Base-by-base conservation (phyloP, 139 green algal species). In the Picochlorum sp. region DNA sequence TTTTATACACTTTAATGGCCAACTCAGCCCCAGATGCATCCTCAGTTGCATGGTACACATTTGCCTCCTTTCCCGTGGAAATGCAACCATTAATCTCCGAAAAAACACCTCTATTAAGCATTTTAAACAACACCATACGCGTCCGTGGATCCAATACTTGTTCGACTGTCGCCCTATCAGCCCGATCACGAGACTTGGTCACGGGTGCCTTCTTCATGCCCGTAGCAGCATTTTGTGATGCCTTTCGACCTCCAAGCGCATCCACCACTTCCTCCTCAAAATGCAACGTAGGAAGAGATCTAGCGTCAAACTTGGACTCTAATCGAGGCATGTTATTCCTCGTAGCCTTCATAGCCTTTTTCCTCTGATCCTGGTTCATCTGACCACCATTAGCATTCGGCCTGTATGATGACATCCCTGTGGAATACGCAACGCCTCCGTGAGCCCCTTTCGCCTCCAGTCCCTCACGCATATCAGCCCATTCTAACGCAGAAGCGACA, bases 1-100 rank as follows among this genome's bases (percentile, higher is more conserved):
- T 99, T 79, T 99, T 99, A 81, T 95, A 99, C 32, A 99, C 84
- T 72, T 98, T 98, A 69, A 98, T 85, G n/a, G 92, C 92, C 58
- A 98, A 51, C 60, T 96, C 89, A n/a, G 0, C 3, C 16, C 14
- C 34, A 20, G 30, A 21, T 7, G 24, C 28, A 37, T 56, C 9
- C 16, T 66, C 69, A 56, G 8, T 34, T 45, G 89, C 93, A 60
- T 96, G 87, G 73, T 98, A 98, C 60, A 99, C 94, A 60, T 98
- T 99, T 56, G 94, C 93, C 79, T 99, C 93, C 70, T 99, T 99
- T 63, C 94, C 94, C 2, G 94, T 99, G 30, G 81, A 91, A 14
- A 99, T 74, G 65, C 88, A 96, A 50, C 94, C 94, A 66, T 96
- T 80, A 73, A 99, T 96, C 56, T 87, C 85, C 3, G 21, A 65